Evolutionary conservation across 1,284 basidiomycete genomes (phyloP), one percentile per base, ranked within the genome.

Genomic region (Leccinum insigne): DNA sequence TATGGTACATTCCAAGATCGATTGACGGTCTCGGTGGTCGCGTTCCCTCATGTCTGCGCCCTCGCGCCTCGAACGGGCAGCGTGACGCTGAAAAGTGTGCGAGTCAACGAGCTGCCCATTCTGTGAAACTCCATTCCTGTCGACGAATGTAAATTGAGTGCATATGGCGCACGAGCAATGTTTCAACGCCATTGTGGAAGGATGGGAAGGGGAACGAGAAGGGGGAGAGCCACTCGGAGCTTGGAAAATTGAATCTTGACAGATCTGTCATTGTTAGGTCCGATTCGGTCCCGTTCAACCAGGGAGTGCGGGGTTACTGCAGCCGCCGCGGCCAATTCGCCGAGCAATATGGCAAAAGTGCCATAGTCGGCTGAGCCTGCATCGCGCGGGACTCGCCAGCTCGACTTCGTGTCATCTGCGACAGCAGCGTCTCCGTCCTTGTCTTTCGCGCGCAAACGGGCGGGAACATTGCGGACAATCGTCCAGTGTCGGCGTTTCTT

Each of bases 401-500:
- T 69, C 9, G 63, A 29, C 35, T 66, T 68, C 32, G 62, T 5
- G 2, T 77, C 75, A 10, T 73, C 66, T 40, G 76, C 76, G 1
- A 76, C 76, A 2, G 54, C 11, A 21, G 77, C 77, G 8, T 86
- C 86, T 1, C 86, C 83, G 1, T 86, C 86, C 52, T 77, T 80
- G 9, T 87, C 86, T 69, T 84, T 88, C 29, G 75, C 79, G 63
- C 83, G 87, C 16, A 77, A 77, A 18, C 87, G 85, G 5, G 72
- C 66, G 2, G 80, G 71, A 0, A 76, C 73, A 29, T 77, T 79
- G 29, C 81, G 79, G 11, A 72, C 69, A 58, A 84, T 73, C 5
- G 77, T 77, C 83, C 83, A 85, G 64, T 84, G 80, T 13, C 69
- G 67, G 2, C 75, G 74, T 49, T 70, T 77, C 57, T 71, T 71